Percentiles rank a stretch among this genome's conserved stretches.
phyloP scores from a whole-genome alignment of 768 basidiomycete genomes.

The Boletus insuetus region DNA sequence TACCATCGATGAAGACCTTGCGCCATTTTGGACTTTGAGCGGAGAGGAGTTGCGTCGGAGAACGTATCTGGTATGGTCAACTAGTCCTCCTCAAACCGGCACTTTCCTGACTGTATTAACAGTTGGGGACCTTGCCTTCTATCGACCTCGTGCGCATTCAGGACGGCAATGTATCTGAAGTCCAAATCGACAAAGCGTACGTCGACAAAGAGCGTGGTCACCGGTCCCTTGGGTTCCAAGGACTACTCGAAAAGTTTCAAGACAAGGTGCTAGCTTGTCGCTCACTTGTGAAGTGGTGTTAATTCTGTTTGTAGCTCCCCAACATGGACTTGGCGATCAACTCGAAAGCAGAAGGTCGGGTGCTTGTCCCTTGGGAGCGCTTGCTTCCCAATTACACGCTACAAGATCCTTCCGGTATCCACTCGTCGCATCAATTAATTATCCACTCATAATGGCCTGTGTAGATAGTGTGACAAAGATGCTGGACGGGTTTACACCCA shows the following conservation, averaged over 20 bases:
- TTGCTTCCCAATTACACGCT: constrained; percentile 66
- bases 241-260: constrained; percentile 72
- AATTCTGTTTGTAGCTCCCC: constrained; percentile 57
- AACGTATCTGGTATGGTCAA: constrained; percentile 46
- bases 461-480: not conserved
- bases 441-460: not conserved
- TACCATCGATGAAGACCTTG: constrained; percentile 68
- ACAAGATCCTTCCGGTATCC: constrained; percentile 34
- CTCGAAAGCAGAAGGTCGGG: constrained; percentile 88
- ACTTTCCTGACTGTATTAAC: constrained; percentile 3
- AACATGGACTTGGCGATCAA: constrained; percentile 96
- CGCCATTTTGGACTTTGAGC: constrained; percentile 77
- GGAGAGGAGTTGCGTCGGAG: constrained; percentile 71
- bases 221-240: constrained; percentile 72
- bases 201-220: constrained; percentile 70
- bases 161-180: constrained; percentile 55
- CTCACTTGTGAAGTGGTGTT: not conserved
- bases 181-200: constrained; percentile 54
- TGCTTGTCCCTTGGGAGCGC: constrained; percentile 92
- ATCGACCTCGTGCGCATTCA: constrained; percentile 82
- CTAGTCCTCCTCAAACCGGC: not conserved
- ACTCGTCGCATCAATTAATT: not conserved
- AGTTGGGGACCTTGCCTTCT: constrained; percentile 78
- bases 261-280: constrained; percentile 41
- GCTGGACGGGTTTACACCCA: constrained; percentile 37